Conservation (phyloP, 129 eudicot genomes). For the Lactuca sativa region DNA sequence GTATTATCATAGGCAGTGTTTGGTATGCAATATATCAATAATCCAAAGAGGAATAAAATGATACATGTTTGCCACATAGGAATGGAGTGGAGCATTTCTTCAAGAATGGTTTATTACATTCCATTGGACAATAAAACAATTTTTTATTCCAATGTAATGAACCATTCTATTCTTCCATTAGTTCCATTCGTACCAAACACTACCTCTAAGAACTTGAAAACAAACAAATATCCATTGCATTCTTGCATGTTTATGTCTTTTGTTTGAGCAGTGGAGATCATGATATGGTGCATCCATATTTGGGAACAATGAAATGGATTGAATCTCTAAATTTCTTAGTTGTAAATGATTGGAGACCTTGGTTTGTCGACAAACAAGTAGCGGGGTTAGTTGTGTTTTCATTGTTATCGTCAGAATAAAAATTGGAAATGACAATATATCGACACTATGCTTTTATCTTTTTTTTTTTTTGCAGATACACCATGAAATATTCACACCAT, state of each 20-base stretch:
- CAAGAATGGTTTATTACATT: no score
- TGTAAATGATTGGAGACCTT: constrained; percentile 21
- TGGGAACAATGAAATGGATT: constrained; percentile 28
- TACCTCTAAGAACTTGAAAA: not conserved
- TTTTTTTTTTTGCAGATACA: constrained; percentile 17
- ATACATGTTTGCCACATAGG: no score
- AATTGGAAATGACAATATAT: not conserved
- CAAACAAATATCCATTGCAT: not conserved
- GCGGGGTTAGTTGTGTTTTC: constrained; percentile 29
- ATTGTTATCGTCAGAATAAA: not conserved
- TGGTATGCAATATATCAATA: no score
- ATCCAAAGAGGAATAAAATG: no score
- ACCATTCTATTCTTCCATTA: no score
- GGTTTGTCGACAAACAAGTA: constrained; percentile 13
- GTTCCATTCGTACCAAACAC: no score
- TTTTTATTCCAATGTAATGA: no score
- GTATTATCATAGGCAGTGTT: no score
- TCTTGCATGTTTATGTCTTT: not conserved
- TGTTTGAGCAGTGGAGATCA: constrained; percentile 36
- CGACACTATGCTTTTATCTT: not conserved
- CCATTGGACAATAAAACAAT: no score
- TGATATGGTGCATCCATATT: constrained; percentile 28
- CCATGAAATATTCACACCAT: constrained; percentile 7
- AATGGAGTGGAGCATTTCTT: no score
- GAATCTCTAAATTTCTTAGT: constrained; percentile 13